Base-by-base conservation (phyloP, 2,329 filamentous ascomycete species). In the Clonostachys byssicola region DNA sequence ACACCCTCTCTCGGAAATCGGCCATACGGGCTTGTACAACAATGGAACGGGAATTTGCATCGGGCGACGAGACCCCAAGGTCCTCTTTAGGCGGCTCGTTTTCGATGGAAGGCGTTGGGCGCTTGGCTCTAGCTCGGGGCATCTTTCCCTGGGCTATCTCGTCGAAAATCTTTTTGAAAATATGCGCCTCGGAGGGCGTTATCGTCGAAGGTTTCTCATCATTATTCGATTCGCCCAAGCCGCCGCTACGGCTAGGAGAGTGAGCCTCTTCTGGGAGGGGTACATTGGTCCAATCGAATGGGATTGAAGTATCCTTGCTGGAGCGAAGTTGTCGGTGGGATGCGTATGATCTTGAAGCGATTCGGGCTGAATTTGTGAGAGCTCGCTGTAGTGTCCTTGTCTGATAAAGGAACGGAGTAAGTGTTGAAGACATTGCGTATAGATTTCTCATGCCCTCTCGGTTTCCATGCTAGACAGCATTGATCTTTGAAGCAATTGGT, bases 371-470 rank as follows among this genome's bases (percentile, higher is more conserved):
- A 17, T 18, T 20, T 38, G 59, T 60, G 12, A 61, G 52, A 34
- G 56, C 56, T 5, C 59, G 59, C 18, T 62, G 58, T 12, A 70
- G 74, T 0, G 86, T 89, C 49, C 77, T 71, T 6, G 87, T 90
- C 53, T 88, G 84, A 59, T 89, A 90, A 7, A 91, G 73, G 48
- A 90, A 90, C 0, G 85, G 83, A 5, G 83, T 66, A 13, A 82
- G 63, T 7, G 78, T 75, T 3, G 71, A 66, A 13, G 71, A 62
- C 71, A 80, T 80, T 30, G 23, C 23, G 23, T 30, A 10, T 30
- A 10, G 23, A 30, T 30, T 10, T 30, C 9, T 30, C 23, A 30
- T 30, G 23, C 23, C 23, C 8, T 30, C 23, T 30, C 23, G 23
- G 23, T 30, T 30, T 30, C 23, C 23, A 30, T 30, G 23, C 9